Conservation (phyloP, 75 land plant genomes). For the Azolla pinnata region DNA sequence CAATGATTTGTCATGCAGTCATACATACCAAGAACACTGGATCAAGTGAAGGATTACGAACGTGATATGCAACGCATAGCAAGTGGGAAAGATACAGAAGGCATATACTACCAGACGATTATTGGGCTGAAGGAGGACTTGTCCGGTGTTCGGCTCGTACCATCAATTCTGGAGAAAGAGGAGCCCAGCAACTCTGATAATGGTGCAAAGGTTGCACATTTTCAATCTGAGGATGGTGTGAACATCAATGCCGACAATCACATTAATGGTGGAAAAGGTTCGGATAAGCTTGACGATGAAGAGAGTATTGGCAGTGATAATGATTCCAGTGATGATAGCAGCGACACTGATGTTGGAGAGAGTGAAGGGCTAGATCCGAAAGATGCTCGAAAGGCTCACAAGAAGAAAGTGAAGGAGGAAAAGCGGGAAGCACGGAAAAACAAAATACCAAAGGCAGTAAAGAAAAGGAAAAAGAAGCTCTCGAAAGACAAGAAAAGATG, state of each 20-base stretch:
- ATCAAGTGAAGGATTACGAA: constrained; percentile 68
- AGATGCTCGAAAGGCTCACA: constrained; percentile 82
- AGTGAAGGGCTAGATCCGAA: constrained; percentile 31
- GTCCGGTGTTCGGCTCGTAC: constrained; percentile 26
- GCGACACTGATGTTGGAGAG: constrained; percentile 5
- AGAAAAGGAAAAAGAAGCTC: constrained; percentile 79
- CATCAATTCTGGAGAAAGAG: constrained; percentile 10
- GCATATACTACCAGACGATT: constrained; percentile 76
- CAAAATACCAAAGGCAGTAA: constrained; percentile 79
- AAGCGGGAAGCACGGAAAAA: constrained; percentile 80
- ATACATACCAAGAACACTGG: constrained; percentile 63
- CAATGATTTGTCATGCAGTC: too few relatives aligned
- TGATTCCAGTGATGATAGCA: constrained; percentile 6
- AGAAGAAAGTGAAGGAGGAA: constrained; percentile 91
- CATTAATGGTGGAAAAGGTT: constrained; percentile 14
- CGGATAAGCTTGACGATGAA: constrained; percentile 14
- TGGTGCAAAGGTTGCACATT: too few relatives aligned
- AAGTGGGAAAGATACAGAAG: constrained; percentile 64
- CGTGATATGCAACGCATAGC: constrained; percentile 56
- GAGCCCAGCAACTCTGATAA: not conserved
- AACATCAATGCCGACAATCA: constrained; percentile 3
- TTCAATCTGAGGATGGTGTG: not conserved
- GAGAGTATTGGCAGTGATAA: constrained; percentile 10
- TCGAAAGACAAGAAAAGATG: constrained; percentile 34
- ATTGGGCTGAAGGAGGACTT: constrained; percentile 65